Evolutionary conservation across 306 rosid genomes (phyloP).

Genomic region (Medicago arabica): DNA sequence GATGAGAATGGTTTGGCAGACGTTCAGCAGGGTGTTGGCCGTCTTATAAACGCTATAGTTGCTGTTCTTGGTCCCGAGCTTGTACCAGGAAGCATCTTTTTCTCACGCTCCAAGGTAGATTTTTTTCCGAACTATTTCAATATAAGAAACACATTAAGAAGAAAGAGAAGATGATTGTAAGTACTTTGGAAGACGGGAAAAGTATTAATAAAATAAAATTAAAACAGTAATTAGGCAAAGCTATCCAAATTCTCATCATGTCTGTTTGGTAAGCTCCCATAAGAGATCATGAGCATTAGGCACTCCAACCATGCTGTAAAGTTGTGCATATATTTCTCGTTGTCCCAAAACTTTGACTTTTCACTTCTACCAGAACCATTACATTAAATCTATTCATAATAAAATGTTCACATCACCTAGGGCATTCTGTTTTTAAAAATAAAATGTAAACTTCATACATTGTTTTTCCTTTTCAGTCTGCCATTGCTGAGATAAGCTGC

Average conservation of each 20-base stretch:
- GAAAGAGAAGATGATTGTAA: constrained; percentile 33
- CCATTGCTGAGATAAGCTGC: constrained; percentile 88
- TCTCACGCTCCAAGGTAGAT: constrained; percentile 92
- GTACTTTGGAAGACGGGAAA: constrained; percentile 17
- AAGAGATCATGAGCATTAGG: background rate
- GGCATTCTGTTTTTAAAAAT: background rate
- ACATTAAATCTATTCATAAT: background rate
- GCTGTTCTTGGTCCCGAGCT: constrained; percentile 99
- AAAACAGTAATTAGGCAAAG: background rate
- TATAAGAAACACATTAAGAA: constrained; percentile 3
- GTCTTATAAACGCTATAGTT: constrained; percentile 92
- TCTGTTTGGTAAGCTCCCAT: constrained; percentile 29
- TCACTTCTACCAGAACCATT: constrained; percentile 11
- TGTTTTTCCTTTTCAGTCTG: constrained; percentile 68
- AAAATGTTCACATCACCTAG: constrained; percentile 4
- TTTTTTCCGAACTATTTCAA: background rate
- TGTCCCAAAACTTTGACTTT: background rate
- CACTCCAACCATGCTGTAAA: background rate
- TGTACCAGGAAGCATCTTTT: constrained; percentile 96
- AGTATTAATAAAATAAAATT: constrained; percentile 3
- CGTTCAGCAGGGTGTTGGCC: constrained; percentile 97
- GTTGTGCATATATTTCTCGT: background rate
- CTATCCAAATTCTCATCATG: background rate
- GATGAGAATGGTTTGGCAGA: constrained; percentile 91
- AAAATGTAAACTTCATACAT: background rate